Evolutionary conservation across 2,329 filamentous ascomycete species (phyloP), one percentile per base, ranked within the genome.

Genomic region (Talaromyces rugulosus): DNA sequence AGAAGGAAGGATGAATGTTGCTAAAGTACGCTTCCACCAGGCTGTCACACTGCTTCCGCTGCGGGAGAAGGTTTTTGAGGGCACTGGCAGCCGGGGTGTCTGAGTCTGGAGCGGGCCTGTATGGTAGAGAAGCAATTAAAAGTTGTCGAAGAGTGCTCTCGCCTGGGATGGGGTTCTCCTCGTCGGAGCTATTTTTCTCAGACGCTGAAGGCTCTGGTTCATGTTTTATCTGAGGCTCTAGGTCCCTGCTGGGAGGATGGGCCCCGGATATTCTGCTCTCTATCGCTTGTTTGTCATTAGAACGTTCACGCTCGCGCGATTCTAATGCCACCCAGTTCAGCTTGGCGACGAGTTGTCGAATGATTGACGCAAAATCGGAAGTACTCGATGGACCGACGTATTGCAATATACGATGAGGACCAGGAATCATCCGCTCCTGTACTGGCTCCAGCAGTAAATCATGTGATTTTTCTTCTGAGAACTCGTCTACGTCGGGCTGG

Each of bases 1-100:
- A 73, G 56, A 75, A 76, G 60, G 76, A 71, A 6, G 72, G 67
- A 56, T 77, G 75, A 0, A 75, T 70, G 3, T 71, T 67, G 44
- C 73, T 71, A 31, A 77, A 77, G 58, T 75, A 77, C 0, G 72
- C 71, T 11, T 70, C 66, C 2, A 77, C 66, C n/a, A 77, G 64
- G 1, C 63, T 55, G 12, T 77, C 73, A 1, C 75, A 62, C 0
- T 56, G 23, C 23, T 18, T 57, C 52, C 23, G 55, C 6, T 56
- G 14, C 7, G 61, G 61, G 9, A 63, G 51, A 11, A 62, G 40
- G 40, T 58, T 36, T 42, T 44, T 50, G 28, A 62, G 18, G 23
- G 23, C 30, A 31, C 23, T 44, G 9, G n/a, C 50, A 28, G 55
- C 27, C 5, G 36, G 51, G 18, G 11, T 23, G 16, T 33, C 36